Evolutionary conservation across 345 rosid genomes (phyloP).

Genomic region (Boechera retrofracta): DNA sequence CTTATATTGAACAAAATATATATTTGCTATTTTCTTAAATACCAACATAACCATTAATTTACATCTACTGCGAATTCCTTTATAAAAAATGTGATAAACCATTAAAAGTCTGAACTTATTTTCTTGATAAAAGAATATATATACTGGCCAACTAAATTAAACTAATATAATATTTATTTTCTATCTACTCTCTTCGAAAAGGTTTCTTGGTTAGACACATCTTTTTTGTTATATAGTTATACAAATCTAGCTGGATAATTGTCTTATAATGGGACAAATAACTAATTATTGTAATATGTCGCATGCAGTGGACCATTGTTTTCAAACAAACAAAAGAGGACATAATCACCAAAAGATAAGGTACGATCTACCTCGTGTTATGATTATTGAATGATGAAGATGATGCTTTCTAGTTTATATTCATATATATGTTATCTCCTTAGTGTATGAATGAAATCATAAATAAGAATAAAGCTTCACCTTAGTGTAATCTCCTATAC

Average conservation of each 20-base stretch:
- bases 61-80: not conserved
- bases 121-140: too few species aligned
- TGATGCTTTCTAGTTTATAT: not conserved
- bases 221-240: not conserved
- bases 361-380: not conserved
- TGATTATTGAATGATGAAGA: not conserved
- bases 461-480: not conserved
- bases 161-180: not conserved
- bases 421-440: not conserved
- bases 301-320: slow-evolving; percentile 27
- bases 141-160: not conserved
- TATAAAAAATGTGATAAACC: not conserved
- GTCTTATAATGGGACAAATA: slow-evolving; percentile 7
- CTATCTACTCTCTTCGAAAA: not conserved
- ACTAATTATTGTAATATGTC: slow-evolving; percentile 10
- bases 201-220: not conserved
- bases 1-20: not conserved
- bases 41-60: not conserved
- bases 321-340: slow-evolving; percentile 26
- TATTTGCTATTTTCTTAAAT: not conserved
- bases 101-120: not conserved
- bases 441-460: not conserved
- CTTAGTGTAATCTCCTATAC: not conserved
- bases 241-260: not conserved
- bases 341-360: slow-evolving; percentile 31